These are phyloP conservation scores for Fusarium sp. DNA, from an alignment of 2,329 filamentous ascomycete genomes.

Conservation along the genomic window DNA sequence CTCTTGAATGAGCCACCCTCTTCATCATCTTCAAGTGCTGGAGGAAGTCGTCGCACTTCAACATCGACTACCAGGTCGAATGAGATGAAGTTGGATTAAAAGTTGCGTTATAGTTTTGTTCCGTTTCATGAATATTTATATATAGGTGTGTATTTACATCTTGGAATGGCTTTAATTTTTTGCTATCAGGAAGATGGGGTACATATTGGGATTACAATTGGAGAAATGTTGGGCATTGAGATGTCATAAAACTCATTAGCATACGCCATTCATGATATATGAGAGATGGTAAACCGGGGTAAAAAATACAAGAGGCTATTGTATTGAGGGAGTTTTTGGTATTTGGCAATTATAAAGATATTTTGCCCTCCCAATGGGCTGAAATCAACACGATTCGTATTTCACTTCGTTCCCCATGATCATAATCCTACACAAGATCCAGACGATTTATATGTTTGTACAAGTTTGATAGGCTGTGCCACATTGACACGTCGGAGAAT, in stretches of 20 bases:
- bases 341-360: conserved; percentile 46
- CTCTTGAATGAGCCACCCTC: conserved; percentile 43
- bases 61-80: conserved; percentile 38
- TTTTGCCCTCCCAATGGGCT: conserved; percentile 24
- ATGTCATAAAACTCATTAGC: conserved; percentile 3
- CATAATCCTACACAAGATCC: conserved; percentile 45
- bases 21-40: conserved; percentile 43
- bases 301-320: conserved; percentile 36
- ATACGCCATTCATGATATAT: background rate
- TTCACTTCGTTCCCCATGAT: conserved; percentile 25
- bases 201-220: background rate
- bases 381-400: conserved; percentile 26
- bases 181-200: background rate
- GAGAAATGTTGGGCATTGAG: background rate
- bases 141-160: background rate
- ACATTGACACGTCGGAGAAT: background rate
- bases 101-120: conserved; percentile 1
- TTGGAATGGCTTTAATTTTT: background rate
- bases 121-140: background rate
- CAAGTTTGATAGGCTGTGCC: conserved; percentile 28
- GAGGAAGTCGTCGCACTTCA: conserved; percentile 41
- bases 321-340: conserved; percentile 39
- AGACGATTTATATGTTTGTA: conserved; percentile 40
- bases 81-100: conserved; percentile 28
- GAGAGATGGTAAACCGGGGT: background rate